Conservation (phyloP, 2,329 filamentous ascomycete genomes). For the Penicillium sp. region DNA sequence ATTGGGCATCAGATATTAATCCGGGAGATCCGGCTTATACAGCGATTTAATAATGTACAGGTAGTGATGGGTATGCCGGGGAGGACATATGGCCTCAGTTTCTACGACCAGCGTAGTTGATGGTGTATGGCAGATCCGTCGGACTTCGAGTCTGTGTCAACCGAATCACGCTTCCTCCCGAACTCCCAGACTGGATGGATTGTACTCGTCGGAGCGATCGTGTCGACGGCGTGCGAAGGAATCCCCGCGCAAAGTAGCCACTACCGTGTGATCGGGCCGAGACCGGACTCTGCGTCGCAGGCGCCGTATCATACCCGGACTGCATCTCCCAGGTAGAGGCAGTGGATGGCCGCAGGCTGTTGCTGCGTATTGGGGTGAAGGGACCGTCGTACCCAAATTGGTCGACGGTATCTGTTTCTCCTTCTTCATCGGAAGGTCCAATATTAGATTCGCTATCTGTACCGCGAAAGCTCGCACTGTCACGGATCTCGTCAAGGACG, state of each 20-base stretch:
- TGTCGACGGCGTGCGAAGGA: slow-evolving; percentile 33
- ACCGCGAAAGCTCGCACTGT: slow-evolving; percentile 20
- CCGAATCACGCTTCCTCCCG: slow-evolving; percentile 40
- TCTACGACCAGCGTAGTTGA: slow-evolving; percentile 22
- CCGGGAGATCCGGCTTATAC: slow-evolving; percentile 2
- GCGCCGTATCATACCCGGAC: slow-evolving; percentile 28
- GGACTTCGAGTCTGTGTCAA: slow-evolving; percentile 28
- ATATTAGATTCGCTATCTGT: slow-evolving; percentile 33
- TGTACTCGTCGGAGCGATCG: slow-evolving; percentile 32
- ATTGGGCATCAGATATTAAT: slow-evolving; percentile 13
- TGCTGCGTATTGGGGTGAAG: slow-evolving; percentile 23
- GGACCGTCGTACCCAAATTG: slow-evolving; percentile 21
- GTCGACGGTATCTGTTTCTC: slow-evolving; percentile 36
- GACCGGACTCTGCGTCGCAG: slow-evolving; percentile 18
- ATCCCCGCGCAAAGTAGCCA: slow-evolving; percentile 13
- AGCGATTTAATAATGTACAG: slow-evolving; percentile 16
- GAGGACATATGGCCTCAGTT: slow-evolving; percentile 2
- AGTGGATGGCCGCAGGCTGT: slow-evolving; percentile 26
- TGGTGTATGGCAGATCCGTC: slow-evolving; percentile 35
- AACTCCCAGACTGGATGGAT: slow-evolving; percentile 34
- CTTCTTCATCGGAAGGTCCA: slow-evolving; percentile 39
- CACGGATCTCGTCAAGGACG: slow-evolving; percentile 44
- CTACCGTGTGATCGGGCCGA: slow-evolving; percentile 17
- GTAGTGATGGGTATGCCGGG: neutral
- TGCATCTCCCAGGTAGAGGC: slow-evolving; percentile 29